Percentiles rank a stretch among this genome's conserved stretches.
Evolutionary conservation across 306 rosid genomes (phyloP).

Genomic region (Luffa acutangula): DNA sequence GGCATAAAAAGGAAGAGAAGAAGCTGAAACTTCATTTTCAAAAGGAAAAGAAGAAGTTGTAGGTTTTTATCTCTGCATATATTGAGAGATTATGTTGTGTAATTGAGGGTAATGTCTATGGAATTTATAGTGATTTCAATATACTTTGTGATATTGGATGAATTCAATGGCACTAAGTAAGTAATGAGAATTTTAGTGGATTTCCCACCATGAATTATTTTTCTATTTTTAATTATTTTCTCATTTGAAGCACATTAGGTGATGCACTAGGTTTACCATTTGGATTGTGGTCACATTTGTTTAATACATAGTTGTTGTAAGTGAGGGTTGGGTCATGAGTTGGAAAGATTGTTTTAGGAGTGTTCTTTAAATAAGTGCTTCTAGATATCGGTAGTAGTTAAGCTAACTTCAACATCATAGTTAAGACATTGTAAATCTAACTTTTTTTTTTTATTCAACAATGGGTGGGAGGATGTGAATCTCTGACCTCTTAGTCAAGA

Average conservation of each 20-base stretch:
- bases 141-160: not conserved
- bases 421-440: too few species aligned
- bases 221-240: not conserved
- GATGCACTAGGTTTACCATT: not conserved
- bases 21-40: not conserved
- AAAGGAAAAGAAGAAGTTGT: not conserved
- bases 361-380: too few species aligned
- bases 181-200: not conserved
- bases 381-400: not conserved
- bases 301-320: not conserved
- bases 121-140: not conserved
- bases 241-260: not conserved
- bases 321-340: not conserved
- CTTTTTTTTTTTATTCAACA: too few species aligned
- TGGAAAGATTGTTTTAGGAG: not conserved
- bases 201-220: not conserved
- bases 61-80: not conserved
- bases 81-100: not conserved
- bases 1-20: not conserved
- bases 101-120: not conserved
- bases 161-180: not conserved
- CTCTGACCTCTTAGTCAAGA: too few species aligned
- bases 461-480: too few species aligned
- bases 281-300: not conserved
- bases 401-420: not conserved